Evolutionary conservation across 495 filamentous ascomycete genomes (phyloP), one percentile per base, ranked within the genome.

Genomic region (Penicillium steckii): DNA sequence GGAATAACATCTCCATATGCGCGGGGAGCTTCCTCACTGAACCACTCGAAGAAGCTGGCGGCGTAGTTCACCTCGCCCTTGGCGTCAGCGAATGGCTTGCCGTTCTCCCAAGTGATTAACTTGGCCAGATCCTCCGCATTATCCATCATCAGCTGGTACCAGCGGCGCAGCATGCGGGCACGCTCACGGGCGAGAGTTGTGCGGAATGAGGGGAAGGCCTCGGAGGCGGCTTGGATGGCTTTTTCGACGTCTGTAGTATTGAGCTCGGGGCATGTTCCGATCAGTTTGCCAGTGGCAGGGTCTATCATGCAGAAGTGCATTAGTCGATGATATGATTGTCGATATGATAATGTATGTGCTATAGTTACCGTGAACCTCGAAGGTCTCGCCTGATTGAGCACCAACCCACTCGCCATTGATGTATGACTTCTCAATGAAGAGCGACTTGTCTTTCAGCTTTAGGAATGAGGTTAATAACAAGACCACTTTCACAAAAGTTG

Each of bases 81-180:
- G 19, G 88, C 82, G 55, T 91, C 88, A 2, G 82, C 76, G 3
- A 84, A 55, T 0, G 88, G 84, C 68, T 91, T 91, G 37, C 87
- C 87, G 50, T 90, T 90, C 68, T 90, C 87, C 77, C 81, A 83
- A 41, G 93, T 96, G 56, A 97, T 96, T 53, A 98, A 69, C 44
- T 80, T 91, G 7, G 92, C 90, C 26, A 97, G 75, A 61, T 98
- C 94, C 17, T 95, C 90, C 21, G 82, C 74, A 52, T 97, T 95
- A 29, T 90, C 91, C 7, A 91, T 70, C 81, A 97, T 85, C 47
- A 96, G 74, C 45, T 95, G 83, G 70, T 92, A 93, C 94, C 92
- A 97, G 61, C 85, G 88, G 43, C 90, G 82, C 38, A 98, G 80
- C 70, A 96, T 80, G 64, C 83, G 85, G 29, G 90, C 82, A 42